Percentiles rank a stretch among this genome's conserved stretches.
Evolutionary conservation across 2,329 filamentous ascomycete species (phyloP).

Genomic region (Endothia cerciana): DNA sequence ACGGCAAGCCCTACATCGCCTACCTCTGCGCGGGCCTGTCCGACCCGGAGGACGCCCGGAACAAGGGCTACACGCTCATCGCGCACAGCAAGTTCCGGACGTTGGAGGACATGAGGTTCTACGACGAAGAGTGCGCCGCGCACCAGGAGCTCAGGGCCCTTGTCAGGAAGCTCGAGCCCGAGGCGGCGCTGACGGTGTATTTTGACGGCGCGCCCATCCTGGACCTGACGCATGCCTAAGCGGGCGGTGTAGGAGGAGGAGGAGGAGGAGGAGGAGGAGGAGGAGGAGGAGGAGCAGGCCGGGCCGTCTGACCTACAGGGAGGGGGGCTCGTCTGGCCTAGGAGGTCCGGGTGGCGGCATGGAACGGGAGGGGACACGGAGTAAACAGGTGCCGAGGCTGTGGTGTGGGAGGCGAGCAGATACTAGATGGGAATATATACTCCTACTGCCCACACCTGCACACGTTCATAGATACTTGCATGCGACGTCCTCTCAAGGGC

Average conservation of each 20-base stretch:
- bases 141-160: slow-evolving; percentile 47
- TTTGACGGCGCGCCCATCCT: slow-evolving; percentile 37
- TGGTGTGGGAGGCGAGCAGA: no score
- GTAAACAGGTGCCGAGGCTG: no score
- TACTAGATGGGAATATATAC: no score
- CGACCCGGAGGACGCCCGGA: slow-evolving; percentile 60
- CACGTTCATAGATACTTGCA: no score
- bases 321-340: no score
- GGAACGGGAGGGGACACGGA: no score
- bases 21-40: slow-evolving; percentile 55
- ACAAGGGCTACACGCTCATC: slow-evolving; percentile 68
- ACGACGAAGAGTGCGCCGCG: slow-evolving; percentile 59
- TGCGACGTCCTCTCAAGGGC: no score
- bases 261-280: not conserved
- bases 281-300: not conserved
- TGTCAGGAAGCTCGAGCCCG: slow-evolving; percentile 38
- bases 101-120: slow-evolving; percentile 71
- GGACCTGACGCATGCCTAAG: slow-evolving; percentile 19
- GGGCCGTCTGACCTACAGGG: no score
- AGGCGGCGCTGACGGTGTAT: slow-evolving; percentile 45
- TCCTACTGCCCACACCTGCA: no score
- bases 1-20: slow-evolving; percentile 72
- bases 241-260: not conserved
- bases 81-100: slow-evolving; percentile 66
- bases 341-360: no score